Evolutionary conservation across 495 filamentous ascomycete species (phyloP).

Genomic region (Clavariopsis aquatica): DNA sequence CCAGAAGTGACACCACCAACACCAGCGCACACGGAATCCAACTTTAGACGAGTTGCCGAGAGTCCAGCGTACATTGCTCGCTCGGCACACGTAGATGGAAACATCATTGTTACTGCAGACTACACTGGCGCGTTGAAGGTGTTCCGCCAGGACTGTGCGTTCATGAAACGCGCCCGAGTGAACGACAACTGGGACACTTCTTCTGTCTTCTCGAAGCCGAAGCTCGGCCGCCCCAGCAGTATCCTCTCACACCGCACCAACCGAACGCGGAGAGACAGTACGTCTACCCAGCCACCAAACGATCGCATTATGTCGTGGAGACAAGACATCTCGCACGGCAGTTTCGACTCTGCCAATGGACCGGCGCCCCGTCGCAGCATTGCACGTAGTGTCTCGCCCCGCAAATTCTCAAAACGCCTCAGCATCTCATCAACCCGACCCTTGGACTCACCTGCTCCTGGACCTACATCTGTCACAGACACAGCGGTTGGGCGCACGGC

Average conservation of each 20-base stretch:
- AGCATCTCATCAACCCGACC: constrained; percentile 21
- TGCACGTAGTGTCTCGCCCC: constrained; percentile 60
- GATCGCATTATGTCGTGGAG: constrained; percentile 94
- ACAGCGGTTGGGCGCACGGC: neutral
- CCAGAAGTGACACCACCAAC: constrained; percentile 35
- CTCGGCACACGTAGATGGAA: constrained; percentile 74
- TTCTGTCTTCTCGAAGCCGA: constrained; percentile 71
- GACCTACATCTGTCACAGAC: constrained; percentile 40
- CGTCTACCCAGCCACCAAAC: constrained; percentile 58
- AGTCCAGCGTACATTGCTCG: constrained; percentile 72
- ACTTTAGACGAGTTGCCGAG: constrained; percentile 57
- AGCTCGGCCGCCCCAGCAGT: constrained; percentile 59
- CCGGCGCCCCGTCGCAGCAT: constrained; percentile 23
- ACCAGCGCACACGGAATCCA: constrained; percentile 45
- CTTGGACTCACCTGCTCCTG: constrained; percentile 17
- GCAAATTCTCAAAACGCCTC: constrained; percentile 50
- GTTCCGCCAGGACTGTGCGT: constrained; percentile 91
- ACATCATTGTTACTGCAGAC: constrained; percentile 92
- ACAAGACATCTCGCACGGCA: constrained; percentile 67
- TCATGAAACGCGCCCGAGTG: constrained; percentile 57
- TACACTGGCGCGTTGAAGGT: constrained; percentile 87
- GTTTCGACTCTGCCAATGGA: constrained; percentile 53
- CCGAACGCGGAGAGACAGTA: constrained; percentile 59
- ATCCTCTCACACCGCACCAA: constrained; percentile 59
- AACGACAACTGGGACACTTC: constrained; percentile 67